Conservation (phyloP, 352 stramenopile genomes). For the Globisporangium ultimum region DNA sequence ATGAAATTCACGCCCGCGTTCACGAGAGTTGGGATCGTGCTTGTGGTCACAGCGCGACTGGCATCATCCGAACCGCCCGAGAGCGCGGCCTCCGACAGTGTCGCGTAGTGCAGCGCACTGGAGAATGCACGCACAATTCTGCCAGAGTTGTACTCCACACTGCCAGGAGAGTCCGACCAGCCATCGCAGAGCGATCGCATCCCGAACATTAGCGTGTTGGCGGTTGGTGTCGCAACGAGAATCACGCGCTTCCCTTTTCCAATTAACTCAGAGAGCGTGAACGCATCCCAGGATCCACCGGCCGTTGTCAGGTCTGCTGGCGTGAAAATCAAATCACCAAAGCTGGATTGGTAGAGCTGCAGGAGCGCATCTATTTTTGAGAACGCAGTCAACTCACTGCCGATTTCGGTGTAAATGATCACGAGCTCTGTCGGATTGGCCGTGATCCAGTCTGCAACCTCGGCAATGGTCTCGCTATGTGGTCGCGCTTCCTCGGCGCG, state of each 20-base stretch:
- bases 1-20: constrained; percentile 59
- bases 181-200: constrained; percentile 42
- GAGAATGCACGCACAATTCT: constrained; percentile 44
- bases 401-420: constrained; percentile 59
- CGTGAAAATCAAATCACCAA: constrained; percentile 50
- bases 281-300: constrained; percentile 40
- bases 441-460: constrained; percentile 63
- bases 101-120: constrained; percentile 52
- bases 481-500: constrained; percentile 55
- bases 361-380: constrained; percentile 44
- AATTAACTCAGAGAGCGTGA: constrained; percentile 48
- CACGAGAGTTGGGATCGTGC: constrained; percentile 42
- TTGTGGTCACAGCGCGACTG: constrained; percentile 19
- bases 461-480: constrained; percentile 46
- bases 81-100: constrained; percentile 33
- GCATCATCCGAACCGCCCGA: constrained; percentile 9
- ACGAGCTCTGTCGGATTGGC: constrained; percentile 40
- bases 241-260: constrained; percentile 48
- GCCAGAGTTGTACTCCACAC: constrained; percentile 35
- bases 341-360: constrained; percentile 38
- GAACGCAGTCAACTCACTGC: constrained; percentile 37
- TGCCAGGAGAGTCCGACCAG: constrained; percentile 34
- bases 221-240: constrained; percentile 35
- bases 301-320: constrained; percentile 33
- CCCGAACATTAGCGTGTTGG: constrained; percentile 58